Conservation (phyloP, 345 rosid genomes). For the Laguncularia racemosa region DNA sequence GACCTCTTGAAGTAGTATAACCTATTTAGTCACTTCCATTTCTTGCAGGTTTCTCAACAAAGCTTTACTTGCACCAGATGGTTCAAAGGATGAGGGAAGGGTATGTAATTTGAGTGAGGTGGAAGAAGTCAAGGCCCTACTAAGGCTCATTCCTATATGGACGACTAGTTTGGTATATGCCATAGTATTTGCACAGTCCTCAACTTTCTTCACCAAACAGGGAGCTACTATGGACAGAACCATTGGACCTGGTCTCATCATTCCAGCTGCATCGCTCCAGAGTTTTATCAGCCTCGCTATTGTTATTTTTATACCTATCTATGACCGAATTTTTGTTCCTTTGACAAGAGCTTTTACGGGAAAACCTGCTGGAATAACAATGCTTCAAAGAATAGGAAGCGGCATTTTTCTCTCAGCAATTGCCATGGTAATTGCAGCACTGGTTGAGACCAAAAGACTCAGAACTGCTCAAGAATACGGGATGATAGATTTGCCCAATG, state of each 20-base stretch:
- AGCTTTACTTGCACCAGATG: conserved; percentile 34
- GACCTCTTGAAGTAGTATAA: background rate
- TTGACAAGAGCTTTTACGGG: conserved; percentile 31
- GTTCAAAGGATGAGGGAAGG: conserved; percentile 18
- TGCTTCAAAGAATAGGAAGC: conserved; percentile 65
- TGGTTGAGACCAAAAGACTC: conserved; percentile 46
- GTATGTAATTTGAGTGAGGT: conserved; percentile 36
- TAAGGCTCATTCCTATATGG: conserved; percentile 58
- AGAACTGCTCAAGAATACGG: conserved; percentile 32
- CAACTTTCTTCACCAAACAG: conserved; percentile 60
- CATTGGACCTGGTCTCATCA: conserved; percentile 18
- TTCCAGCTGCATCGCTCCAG: conserved; percentile 52
- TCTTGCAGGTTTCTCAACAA: conserved; percentile 40
- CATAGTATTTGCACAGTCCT: conserved; percentile 41
- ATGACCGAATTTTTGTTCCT: conserved; percentile 47
- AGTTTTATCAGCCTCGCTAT: conserved; percentile 30
- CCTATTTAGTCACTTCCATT: background rate
- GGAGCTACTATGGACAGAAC: conserved; percentile 58
- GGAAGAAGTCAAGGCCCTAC: conserved; percentile 50
- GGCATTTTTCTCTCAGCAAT: conserved; percentile 40
- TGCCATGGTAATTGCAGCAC: conserved; percentile 38
- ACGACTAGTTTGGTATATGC: conserved; percentile 37
- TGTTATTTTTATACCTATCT: conserved; percentile 35
- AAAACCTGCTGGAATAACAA: conserved; percentile 47
- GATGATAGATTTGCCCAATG: conserved; percentile 33